These are phyloP conservation scores for Trichothecium roseum DNA, from an alignment of 2,329 filamentous ascomycete genomes.

Conservation along the genomic window DNA sequence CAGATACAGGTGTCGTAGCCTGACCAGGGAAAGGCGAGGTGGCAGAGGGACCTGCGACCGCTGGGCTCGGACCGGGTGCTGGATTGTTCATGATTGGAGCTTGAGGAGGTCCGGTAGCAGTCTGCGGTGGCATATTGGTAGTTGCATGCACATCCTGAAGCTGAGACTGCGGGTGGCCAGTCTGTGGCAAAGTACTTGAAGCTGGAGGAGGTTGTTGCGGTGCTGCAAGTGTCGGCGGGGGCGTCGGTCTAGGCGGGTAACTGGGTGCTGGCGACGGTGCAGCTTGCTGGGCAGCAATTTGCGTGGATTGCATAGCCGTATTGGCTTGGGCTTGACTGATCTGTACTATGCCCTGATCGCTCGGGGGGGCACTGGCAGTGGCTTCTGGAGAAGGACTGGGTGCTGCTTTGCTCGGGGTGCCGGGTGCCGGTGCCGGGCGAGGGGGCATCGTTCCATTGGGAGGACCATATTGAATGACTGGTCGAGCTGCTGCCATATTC, in stretches of 20 bases:
- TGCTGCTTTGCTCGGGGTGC: too few species aligned
- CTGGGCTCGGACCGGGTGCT: constrained; percentile 4
- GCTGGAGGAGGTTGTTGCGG: constrained; percentile 15
- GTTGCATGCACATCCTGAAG: constrained; percentile 1
- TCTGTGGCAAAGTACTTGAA: constrained; percentile 3
- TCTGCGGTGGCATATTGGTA: constrained; percentile 1
- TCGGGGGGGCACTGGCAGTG: constrained; percentile 18
- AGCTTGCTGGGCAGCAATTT: constrained; percentile 5
- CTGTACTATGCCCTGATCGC: constrained; percentile 8
- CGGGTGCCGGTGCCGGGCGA: constrained; percentile 2
- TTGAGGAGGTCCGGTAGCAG: not conserved
- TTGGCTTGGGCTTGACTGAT: too few species aligned
- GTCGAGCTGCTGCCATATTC: constrained; percentile 25
- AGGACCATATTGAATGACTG: constrained; percentile 56
- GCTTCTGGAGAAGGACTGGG: not conserved
- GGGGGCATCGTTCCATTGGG: constrained; percentile 52
- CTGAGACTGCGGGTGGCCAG: constrained; percentile 1
- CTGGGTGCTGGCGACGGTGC: constrained; percentile 6
- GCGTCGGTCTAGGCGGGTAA: constrained; percentile 2
- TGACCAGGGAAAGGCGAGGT: constrained; percentile 6
- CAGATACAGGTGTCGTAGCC: constrained; percentile 4
- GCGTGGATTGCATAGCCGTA: too few species aligned
- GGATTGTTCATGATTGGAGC: constrained; percentile 1
- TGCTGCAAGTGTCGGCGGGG: constrained; percentile 4
- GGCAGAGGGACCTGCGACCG: not conserved